A percentile compares a stretch with the other conserved stretches of the same genome.
Evolutionary conservation across 2,329 filamentous ascomycete species (phyloP).

Genomic region (Cladophialophora exuberans): DNA sequence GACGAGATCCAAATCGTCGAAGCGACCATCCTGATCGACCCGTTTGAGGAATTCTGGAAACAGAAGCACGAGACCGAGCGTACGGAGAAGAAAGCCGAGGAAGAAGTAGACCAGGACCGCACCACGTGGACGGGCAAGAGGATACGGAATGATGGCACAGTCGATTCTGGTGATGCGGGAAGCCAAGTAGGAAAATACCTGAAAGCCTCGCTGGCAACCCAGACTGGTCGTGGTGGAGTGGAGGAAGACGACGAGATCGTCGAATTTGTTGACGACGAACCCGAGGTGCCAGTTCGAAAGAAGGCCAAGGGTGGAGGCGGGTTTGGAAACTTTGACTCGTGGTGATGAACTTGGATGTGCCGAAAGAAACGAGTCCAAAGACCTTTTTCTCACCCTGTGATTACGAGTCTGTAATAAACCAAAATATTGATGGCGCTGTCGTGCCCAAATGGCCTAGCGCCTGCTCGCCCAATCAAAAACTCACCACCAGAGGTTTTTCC

Average conservation of each 20-base stretch:
- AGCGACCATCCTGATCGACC: conserved; percentile 85
- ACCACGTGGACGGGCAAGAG: conserved; percentile 97
- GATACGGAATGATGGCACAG: conserved; percentile 68
- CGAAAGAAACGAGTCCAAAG: too few relatives aligned
- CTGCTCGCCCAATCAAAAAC: too few relatives aligned
- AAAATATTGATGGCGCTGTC: too few relatives aligned
- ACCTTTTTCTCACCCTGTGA: too few relatives aligned
- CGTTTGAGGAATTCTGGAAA: conserved; percentile 90
- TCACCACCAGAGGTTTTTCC: too few relatives aligned
- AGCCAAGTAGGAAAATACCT: conserved; percentile 80
- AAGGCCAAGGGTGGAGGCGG: conserved; percentile 72
- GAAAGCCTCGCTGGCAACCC: conserved; percentile 50
- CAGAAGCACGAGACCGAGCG: conserved; percentile 69
- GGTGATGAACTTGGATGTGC: too few relatives aligned
- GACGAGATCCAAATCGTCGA: conserved; percentile 81
- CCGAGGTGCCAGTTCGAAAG: conserved; percentile 75
- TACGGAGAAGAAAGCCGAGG: conserved; percentile 45
- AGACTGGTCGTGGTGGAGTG: conserved; percentile 33
- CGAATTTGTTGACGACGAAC: conserved; percentile 64
- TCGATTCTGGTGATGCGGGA: conserved; percentile 52
- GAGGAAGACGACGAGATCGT: conserved; percentile 61
- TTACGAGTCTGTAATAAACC: too few relatives aligned
- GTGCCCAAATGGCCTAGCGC: too few relatives aligned
- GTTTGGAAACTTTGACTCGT: conserved; percentile 94
- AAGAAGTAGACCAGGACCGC: conserved; percentile 57